Conservation (phyloP, 2,329 filamentous ascomycete species). For the Myriosclerotinia curreyana region DNA sequence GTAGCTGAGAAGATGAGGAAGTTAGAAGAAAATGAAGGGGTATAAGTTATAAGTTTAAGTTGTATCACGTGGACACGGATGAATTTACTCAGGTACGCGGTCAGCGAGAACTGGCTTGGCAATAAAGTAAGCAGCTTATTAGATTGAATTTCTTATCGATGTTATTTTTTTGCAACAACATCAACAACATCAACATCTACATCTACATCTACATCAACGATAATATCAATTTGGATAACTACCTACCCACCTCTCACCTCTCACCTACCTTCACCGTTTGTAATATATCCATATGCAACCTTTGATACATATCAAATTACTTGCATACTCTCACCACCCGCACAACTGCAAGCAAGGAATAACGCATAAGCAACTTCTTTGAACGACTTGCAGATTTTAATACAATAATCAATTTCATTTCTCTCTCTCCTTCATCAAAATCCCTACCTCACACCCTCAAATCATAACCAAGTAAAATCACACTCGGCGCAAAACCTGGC, state of each 20-base stretch:
- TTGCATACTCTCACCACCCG: not conserved
- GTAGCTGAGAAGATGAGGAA: not conserved
- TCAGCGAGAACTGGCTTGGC: too few species aligned
- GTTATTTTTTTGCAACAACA: too few species aligned
- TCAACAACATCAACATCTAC: not conserved
- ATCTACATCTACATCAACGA: not conserved
- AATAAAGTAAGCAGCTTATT: too few species aligned
- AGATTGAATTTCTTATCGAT: too few species aligned
- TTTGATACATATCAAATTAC: constrained; percentile 12
- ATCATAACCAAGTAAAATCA: not conserved
- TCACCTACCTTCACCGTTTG: constrained; percentile 7
- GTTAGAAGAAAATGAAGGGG: not conserved
- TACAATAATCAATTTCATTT: not conserved
- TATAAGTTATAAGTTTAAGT: too few species aligned
- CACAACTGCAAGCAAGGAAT: not conserved
- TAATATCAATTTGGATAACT: not conserved
- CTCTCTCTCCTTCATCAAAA: not conserved
- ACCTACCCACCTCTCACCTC: too few species aligned
- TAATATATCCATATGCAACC: constrained; percentile 7
- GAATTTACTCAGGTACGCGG: too few species aligned
- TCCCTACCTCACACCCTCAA: not conserved
- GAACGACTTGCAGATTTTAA: constrained; percentile 16
- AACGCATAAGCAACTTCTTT: constrained; percentile 11
- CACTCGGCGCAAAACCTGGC: too few species aligned
- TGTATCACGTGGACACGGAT: constrained; percentile 8